A percentile compares a stretch with the other conserved stretches of the same genome.
phyloP scores from a whole-genome alignment of 345 rosid species.

The Brassica nigra region DNA sequence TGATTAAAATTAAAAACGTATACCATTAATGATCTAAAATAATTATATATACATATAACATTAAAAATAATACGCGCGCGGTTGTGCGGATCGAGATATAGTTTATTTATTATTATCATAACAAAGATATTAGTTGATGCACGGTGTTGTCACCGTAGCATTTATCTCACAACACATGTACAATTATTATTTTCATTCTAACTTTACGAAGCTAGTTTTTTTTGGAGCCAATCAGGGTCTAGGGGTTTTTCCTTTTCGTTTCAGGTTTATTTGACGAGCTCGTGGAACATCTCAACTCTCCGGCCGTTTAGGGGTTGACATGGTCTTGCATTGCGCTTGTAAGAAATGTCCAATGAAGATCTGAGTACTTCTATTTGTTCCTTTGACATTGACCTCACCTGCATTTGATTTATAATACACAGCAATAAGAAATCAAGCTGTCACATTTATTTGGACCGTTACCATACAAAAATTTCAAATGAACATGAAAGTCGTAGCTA shows the following conservation, averaged over 20 bases:
- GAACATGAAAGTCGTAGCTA: slow-evolving; percentile 27
- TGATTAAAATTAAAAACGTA: too few species aligned
- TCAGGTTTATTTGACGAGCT: slow-evolving; percentile 1
- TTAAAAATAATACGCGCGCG: too few species aligned
- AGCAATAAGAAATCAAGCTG: slow-evolving; percentile 3
- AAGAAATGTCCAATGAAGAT: slow-evolving; percentile 48
- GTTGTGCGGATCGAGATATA: too few species aligned
- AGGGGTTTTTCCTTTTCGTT: not conserved
- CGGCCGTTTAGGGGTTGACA: slow-evolving; percentile 60
- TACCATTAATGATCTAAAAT: too few species aligned
- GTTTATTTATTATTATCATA: too few species aligned
- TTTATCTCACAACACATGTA: not conserved
- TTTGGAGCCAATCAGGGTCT: not conserved
- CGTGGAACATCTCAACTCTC: slow-evolving; percentile 42
- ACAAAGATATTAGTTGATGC: not conserved
- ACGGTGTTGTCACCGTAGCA: slow-evolving; percentile 3
- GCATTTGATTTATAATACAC: slow-evolving; percentile 25
- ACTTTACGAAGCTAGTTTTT: not conserved
- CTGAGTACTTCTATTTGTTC: slow-evolving; percentile 58
- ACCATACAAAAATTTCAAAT: slow-evolving; percentile 28
- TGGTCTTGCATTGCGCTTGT: slow-evolving; percentile 62
- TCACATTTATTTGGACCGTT: slow-evolving; percentile 23
- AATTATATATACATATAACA: too few species aligned
- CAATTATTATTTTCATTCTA: not conserved
- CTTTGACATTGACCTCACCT: slow-evolving; percentile 62